A percentile compares a stretch with the other conserved stretches of the same genome.
These are phyloP conservation scores for Neoboletus subvelutipes DNA, from an alignment of 768 basidiomycete genomes.

Conservation along the genomic window DNA sequence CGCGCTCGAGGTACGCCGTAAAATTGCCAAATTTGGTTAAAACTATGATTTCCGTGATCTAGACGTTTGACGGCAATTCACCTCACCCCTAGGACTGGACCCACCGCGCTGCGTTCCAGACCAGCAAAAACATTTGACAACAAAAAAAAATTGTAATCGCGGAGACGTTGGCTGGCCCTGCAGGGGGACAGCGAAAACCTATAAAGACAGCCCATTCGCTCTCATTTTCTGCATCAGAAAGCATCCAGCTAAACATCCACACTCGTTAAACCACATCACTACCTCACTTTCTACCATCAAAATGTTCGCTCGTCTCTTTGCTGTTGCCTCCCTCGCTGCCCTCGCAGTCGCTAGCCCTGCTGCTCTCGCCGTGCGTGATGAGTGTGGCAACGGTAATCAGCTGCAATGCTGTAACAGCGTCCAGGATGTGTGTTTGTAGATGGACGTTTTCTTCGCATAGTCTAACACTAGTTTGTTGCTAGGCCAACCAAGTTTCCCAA, in stretches of 20 bases:
- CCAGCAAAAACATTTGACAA: conserved; percentile 1
- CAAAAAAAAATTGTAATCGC: conserved; percentile 1
- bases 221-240: background rate
- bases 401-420: conserved; percentile 16
- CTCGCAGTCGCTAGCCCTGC: conserved; percentile 11
- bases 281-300: background rate
- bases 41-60: background rate
- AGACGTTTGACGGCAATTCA: conserved; percentile 5
- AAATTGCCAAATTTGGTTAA: background rate
- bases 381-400: conserved; percentile 13
- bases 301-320: conserved; percentile 20
- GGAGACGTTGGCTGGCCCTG: background rate
- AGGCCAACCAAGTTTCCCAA: background rate
- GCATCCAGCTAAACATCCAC: background rate
- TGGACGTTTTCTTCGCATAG: fast-evolving
- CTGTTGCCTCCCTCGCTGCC: conserved; percentile 16
- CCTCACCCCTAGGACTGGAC: conserved; percentile 5
- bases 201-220: conserved; percentile 4
- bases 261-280: conserved; percentile 3
- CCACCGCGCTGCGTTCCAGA: conserved; percentile 7
- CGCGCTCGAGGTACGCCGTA: background rate
- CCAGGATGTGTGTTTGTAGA: background rate
- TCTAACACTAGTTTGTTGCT: background rate
- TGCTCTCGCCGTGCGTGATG: background rate
- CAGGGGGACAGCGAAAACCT: background rate